Conservation (phyloP, 306 rosid genomes). For the Dryas octopetala region DNA sequence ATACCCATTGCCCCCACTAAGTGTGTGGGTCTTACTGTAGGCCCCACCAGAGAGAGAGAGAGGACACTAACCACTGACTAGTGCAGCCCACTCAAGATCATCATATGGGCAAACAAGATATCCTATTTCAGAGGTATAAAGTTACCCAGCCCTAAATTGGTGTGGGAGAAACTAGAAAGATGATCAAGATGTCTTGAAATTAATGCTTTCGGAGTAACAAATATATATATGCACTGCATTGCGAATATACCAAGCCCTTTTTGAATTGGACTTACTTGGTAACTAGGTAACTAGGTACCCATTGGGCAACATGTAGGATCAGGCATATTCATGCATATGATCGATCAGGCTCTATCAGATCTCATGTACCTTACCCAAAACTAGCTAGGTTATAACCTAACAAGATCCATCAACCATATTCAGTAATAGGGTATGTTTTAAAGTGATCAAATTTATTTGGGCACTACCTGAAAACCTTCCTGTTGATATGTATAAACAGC, state of each 20-base stretch:
- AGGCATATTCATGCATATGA: background rate
- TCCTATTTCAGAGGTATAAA: conserved; percentile 40
- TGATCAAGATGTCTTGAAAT: background rate
- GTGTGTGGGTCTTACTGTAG: conserved; percentile 38
- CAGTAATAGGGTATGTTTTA: too few relatives aligned
- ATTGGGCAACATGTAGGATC: conserved; percentile 17
- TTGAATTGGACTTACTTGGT: conserved; percentile 30
- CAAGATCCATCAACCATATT: background rate
- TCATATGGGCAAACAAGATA: conserved; percentile 41
- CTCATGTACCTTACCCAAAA: background rate
- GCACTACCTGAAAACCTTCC: background rate
- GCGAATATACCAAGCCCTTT: conserved; percentile 21
- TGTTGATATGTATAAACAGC: conserved; percentile 1
- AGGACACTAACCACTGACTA: conserved; percentile 20
- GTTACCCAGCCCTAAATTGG: conserved; percentile 41
- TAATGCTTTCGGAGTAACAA: conserved; percentile 16
- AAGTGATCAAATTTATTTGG: background rate
- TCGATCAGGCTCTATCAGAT: background rate
- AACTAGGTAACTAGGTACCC: conserved; percentile 16
- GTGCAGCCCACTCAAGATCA: conserved; percentile 46
- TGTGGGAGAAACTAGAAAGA: conserved; percentile 5
- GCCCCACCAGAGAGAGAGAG: conserved; percentile 30
- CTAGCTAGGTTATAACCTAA: background rate
- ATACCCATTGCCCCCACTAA: conserved; percentile 64
- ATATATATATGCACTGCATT: background rate